These are phyloP conservation scores for Aspergillus saccharolyticus DNA, from an alignment of 495 filamentous ascomycete species.

Conservation along the genomic window DNA sequence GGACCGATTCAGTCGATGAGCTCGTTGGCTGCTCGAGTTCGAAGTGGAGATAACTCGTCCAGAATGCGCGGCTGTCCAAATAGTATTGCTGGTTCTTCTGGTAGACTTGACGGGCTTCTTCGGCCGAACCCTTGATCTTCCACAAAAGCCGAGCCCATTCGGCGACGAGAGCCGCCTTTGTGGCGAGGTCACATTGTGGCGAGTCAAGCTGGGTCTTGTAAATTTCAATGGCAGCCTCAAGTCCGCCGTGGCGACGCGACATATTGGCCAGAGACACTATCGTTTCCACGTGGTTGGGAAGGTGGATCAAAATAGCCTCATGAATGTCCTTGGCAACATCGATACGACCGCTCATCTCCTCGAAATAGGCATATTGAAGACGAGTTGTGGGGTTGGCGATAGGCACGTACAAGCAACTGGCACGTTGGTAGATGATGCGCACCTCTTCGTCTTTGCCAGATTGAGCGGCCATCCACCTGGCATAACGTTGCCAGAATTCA, in stretches of 20 bases:
- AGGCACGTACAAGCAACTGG: conserved; percentile 76
- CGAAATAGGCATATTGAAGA: conserved; percentile 89
- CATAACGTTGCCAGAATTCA: conserved; percentile 96
- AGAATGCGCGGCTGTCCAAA: conserved; percentile 83
- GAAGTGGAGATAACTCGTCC: conserved; percentile 83
- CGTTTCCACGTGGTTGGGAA: conserved; percentile 78
- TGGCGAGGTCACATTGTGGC: conserved; percentile 63
- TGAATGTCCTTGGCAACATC: conserved; percentile 81
- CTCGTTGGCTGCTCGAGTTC: conserved; percentile 84
- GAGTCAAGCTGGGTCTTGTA: conserved; percentile 77
- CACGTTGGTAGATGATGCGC: conserved; percentile 87
- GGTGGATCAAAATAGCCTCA: conserved; percentile 62
- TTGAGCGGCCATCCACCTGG: conserved; percentile 92
- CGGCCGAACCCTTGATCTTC: conserved; percentile 81
- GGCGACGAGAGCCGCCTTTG: conserved; percentile 80
- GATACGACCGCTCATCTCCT: conserved; percentile 72
- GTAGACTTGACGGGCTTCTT: conserved; percentile 84
- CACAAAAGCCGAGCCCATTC: conserved; percentile 88
- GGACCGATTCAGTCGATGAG: conserved; percentile 54
- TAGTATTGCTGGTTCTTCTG: conserved; percentile 79
- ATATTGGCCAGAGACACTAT: conserved; percentile 87
- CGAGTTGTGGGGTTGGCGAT: conserved; percentile 76
- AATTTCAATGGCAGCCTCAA: conserved; percentile 82
- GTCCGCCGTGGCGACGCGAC: conserved; percentile 74
- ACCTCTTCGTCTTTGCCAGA: conserved; percentile 82